Conservation (phyloP, 129 eudicot species). For the Chrysanthemum makinoi region DNA sequence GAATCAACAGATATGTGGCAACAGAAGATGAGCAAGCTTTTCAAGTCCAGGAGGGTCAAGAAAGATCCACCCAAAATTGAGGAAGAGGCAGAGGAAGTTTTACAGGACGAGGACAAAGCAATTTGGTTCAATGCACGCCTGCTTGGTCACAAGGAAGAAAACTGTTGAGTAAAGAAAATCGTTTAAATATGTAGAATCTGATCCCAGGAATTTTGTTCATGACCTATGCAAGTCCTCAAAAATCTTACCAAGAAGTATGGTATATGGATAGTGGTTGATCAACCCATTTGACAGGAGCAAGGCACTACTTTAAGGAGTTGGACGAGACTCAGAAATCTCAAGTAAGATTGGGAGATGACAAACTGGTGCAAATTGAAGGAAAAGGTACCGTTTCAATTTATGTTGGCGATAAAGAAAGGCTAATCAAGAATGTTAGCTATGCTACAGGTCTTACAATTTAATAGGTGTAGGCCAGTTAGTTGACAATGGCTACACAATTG, state of each 20-base stretch:
- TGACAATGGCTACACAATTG: not conserved
- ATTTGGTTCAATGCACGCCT: not conserved
- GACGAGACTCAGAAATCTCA: constrained; percentile 4
- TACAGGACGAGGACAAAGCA: not conserved
- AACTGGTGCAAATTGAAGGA: constrained; percentile 17
- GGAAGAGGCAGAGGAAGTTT: constrained; percentile 1
- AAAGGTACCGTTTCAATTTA: not conserved
- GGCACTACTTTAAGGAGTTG: not conserved
- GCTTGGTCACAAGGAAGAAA: constrained; percentile 7
- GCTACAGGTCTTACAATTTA: constrained; percentile 12
- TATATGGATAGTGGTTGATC: constrained; percentile 12
- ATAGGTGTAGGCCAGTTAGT: constrained; percentile 4
- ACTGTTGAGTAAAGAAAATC: not conserved
- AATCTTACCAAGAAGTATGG: not conserved
- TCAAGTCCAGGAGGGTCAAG: no score
- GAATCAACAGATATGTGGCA: no score
- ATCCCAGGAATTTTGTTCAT: not conserved
- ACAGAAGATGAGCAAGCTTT: no score
- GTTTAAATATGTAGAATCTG: constrained; percentile 7
- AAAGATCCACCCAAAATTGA: no score
- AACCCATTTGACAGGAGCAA: no score
- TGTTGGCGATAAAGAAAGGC: constrained; percentile 1
- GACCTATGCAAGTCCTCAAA: not conserved
- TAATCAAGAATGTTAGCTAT: constrained; percentile 3
- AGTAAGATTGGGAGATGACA: constrained; percentile 22